Evolutionary conservation across 2,329 filamentous ascomycete species (phyloP).

Genomic region (Apiospora saccharicola): DNA sequence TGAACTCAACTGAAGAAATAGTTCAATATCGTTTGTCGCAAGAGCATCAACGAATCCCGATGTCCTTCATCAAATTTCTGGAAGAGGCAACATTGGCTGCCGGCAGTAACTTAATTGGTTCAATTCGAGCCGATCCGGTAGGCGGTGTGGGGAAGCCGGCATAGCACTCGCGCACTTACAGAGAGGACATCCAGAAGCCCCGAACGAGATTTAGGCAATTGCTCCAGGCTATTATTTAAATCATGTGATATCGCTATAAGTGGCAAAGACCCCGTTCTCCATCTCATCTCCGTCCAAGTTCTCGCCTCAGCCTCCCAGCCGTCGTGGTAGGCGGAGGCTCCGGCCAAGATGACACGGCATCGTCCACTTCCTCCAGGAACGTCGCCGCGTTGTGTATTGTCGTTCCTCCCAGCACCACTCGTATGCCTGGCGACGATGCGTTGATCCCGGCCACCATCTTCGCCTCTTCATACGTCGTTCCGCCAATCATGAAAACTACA

Average conservation of each 20-base stretch:
- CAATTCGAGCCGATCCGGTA: background rate
- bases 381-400: conserved; percentile 85
- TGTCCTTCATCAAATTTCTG: conserved; percentile 12
- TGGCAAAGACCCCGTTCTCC: background rate
- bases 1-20: background rate
- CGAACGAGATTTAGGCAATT: background rate
- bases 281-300: conserved; percentile 59
- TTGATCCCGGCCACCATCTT: conserved; percentile 97
- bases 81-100: conserved; percentile 15
- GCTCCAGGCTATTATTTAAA: background rate
- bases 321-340: conserved; percentile 68
- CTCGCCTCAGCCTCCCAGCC: conserved; percentile 67
- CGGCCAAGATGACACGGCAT: conserved; percentile 87
- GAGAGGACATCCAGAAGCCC: background rate
- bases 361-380: conserved; percentile 91
- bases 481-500: conserved; percentile 92
- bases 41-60: background rate
- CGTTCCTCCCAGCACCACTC: conserved; percentile 89
- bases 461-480: conserved; percentile 94
- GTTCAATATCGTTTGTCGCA: background rate
- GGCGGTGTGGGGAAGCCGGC: background rate
- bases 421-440: conserved; percentile 84
- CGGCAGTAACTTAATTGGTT: conserved; percentile 16
- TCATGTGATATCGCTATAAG: conserved; percentile 3
- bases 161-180: background rate